Conservation (phyloP, 441 rosid species). For the Populus trichocarpa region DNA sequence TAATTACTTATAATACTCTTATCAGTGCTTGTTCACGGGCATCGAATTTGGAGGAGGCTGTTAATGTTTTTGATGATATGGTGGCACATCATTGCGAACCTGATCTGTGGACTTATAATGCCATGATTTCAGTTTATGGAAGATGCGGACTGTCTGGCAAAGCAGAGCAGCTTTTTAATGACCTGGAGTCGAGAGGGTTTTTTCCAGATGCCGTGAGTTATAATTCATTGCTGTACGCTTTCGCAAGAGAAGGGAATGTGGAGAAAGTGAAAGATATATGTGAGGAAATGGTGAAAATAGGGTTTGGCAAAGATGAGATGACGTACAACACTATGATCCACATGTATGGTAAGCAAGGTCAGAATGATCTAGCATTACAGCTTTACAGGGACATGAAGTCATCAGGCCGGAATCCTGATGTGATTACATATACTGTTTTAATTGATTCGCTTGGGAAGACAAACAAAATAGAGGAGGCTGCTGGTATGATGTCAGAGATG, state of each 20-base stretch:
- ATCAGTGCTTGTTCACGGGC: conserved; percentile 89
- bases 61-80: conserved; percentile 69
- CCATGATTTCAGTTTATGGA: conserved; percentile 92
- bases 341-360: conserved; percentile 94
- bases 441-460: conserved; percentile 93
- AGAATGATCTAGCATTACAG: conserved; percentile 60
- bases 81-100: conserved; percentile 70
- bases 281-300: conserved; percentile 70
- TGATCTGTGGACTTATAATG: conserved; percentile 95
- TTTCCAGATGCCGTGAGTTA: conserved; percentile 84
- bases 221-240: conserved; percentile 87
- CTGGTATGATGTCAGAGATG: conserved; percentile 87
- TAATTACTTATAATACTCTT: conserved; percentile 84
- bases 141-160: conserved; percentile 70
- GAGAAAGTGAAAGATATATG: conserved; percentile 69
- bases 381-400: conserved; percentile 80
- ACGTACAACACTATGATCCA: conserved; percentile 88
- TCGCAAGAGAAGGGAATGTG: conserved; percentile 81
- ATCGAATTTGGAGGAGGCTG: conserved; percentile 74
- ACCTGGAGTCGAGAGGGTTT: conserved; percentile 73
- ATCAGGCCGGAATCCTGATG: conserved; percentile 76
- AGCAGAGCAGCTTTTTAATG: conserved; percentile 70
- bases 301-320: conserved; percentile 84
- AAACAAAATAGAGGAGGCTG: conserved; percentile 67
- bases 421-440: conserved; percentile 79